Evolutionary conservation across 1,284 basidiomycete species (phyloP), one percentile per base, ranked within the genome.

Genomic region (Violaceomyces palustris): DNA sequence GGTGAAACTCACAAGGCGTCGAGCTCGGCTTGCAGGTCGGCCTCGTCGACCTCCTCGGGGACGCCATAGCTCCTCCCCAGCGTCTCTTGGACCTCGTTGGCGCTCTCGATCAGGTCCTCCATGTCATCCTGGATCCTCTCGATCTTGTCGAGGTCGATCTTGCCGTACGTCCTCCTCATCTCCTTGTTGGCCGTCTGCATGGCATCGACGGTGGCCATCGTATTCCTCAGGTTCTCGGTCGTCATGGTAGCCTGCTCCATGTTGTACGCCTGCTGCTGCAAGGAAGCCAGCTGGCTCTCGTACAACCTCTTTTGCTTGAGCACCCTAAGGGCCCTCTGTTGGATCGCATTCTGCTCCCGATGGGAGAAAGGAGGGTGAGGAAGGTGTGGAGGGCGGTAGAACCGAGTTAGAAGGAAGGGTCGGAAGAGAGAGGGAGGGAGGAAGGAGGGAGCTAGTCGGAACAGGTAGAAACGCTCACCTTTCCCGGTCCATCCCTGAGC

Each of bases 141-240:
- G 66, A 99, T 97, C 82, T 97, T 94, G 79, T 94, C 89, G 57
- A 99, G 83, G 73, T 98, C 86, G 57, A 98, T 85, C 77, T 93
- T 96, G 39, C 93, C 92, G 73, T 98, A 99, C 75, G 97, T 93
- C 74, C 86, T 89, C 76, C 83, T 83, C 78, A 99, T 83, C 76
- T 97, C 91, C 77, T 94, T 96, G 78, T 97, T 97, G 15, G 94
- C 92, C n/a, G 81, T 75, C 72, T 90, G 84, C 92, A 99, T 97
- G 5, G 91, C 94, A 67, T 96, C 90, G 18, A 98, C 85, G 0
- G 94, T 98, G n/a, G 91, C 93, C 94, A 99, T 98, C n/a, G 94
- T 98, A 73, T 97, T 98, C 54, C 90, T 83, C 62, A 98, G 76
- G 75, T 98, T 98, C 76, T 98, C 94, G 4, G 93, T 97, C 14